These are phyloP conservation scores for Venturiaceae sp. DNA, from an alignment of 2,329 filamentous ascomycete genomes.

Conservation along the genomic window DNA sequence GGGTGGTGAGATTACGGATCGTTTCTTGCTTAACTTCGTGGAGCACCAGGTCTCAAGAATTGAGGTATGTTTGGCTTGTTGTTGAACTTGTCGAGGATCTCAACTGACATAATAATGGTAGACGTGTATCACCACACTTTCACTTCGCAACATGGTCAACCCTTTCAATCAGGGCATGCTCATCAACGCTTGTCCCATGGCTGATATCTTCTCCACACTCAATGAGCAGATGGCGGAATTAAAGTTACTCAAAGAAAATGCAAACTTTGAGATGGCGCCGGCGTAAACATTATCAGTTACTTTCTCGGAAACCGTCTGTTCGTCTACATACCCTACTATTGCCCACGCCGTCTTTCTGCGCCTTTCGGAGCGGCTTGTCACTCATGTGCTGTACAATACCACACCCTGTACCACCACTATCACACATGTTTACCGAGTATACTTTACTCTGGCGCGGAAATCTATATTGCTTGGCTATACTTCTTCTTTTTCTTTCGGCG, in stretches of 20 bases:
- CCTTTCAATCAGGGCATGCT: constrained; percentile 60
- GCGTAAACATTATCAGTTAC: neutral
- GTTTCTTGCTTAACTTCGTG: constrained; percentile 78
- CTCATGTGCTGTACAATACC: neutral
- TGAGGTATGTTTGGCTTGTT: constrained; percentile 65
- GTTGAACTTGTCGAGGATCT: neutral
- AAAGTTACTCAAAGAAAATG: constrained; percentile 43
- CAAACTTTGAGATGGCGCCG: constrained; percentile 2
- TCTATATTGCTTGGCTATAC: no score
- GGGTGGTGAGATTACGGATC: constrained; percentile 80
- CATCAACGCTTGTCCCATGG: constrained; percentile 69
- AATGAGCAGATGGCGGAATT: constrained; percentile 54
- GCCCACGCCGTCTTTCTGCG: neutral
- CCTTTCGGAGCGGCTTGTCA: neutral
- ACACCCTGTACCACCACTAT: neutral
- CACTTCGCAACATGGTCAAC: constrained; percentile 67
- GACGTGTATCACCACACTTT: constrained; percentile 73
- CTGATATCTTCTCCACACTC: constrained; percentile 56
- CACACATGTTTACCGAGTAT: neutral
- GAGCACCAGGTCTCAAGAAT: constrained; percentile 94
- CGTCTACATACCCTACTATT: neutral
- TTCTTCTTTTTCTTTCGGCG: no score
- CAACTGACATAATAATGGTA: constrained; percentile 24
- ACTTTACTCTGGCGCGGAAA: no score
- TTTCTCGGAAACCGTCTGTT: no score